Evolutionary conservation across 192 early-diverging fungal genomes (phyloP), one percentile per base, ranked within the genome.

Genomic region (Geranomyces variabilis): DNA sequence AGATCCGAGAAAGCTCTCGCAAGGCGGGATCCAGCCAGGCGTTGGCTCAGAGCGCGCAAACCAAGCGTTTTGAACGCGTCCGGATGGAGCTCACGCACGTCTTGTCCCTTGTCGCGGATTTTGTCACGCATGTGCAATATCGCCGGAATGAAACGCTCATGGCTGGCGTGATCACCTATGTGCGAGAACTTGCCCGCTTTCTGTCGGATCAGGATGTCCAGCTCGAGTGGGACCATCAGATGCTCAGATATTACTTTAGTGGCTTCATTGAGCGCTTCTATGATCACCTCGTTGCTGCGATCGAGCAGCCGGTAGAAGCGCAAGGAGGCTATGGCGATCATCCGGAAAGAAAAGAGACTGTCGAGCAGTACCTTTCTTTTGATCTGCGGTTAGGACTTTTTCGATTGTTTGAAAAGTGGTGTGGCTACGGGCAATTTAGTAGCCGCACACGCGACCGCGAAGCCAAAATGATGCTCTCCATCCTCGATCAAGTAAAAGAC

Each of bases 351-450:
- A 17, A 8, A 31, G 70, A 71, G 29, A 63, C 4, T 3, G 26
- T 71, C n/a, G 73, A 75, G 22, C 33, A 34, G 28, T 71, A 79
- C 44, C 66, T 98, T 67, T 84, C 94, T 0, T 92, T 91, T 77
- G 92, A 95, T 61, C 84, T 88, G 0, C 84, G 97, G 44, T 75
- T 86, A 17, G 83, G 81, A 1, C 64, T 96, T 36, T 99, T 95
- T 79, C 81, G 83, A 62, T 79, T 96, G 53, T 92, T 96, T 82
- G 94, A 96, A 77, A 83, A 90, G 24, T 99, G 97, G 97, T 93
- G 94, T 77, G 90, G 96, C 9, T 86, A 93, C 73, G 95, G 96
- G 1, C 75, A 79, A 28, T 81, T 83, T 49, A 76, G 87, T 0
- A 81, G 78, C 0, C 43, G 69, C 14, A 83, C 86, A 21, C 78